Evolutionary conservation across 352 stramenopile genomes (phyloP), one percentile per base, ranked within the genome.

Genomic region (Phytophthora quininea): DNA sequence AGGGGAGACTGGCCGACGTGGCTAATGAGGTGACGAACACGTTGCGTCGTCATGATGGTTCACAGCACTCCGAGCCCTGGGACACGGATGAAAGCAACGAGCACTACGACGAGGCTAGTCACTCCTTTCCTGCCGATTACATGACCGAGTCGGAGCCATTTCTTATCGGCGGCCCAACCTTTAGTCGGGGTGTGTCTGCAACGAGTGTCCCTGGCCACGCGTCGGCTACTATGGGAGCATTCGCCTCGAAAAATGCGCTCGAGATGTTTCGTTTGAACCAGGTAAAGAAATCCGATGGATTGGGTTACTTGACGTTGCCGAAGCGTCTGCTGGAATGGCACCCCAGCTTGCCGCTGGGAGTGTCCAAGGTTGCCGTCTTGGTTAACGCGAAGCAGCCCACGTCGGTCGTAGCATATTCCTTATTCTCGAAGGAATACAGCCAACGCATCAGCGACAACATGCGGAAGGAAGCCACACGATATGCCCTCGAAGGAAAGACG

Each of bases 391-490:
- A 79, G 3, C 84, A 96, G 60, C 89, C 88, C 4, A 96, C 89
- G 31, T 96, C 89, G 4, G 82, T 95, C 9, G 87, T 95, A 10
- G 89, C 89, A 6, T 96, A 93, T 45, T 95, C 88, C 29, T 66
- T 96, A 10, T 94, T 87, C 56, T 96, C 89, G 12, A 88, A 89
- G 35, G 72, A 87, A 53, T 95, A 96, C 72, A 91, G 74, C 12
- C 81, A 88, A 31, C 85, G 77, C 48, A 74, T 95, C 19, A 92
- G 90, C 53, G 75, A 80, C 29, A 93, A 89, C 54, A 90, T 95
- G 49, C 79, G 74, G 42, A 77, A 77, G 12, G 55, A 92, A 80
- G 53, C 64, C 35, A 69, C 58, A 9, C 54, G 81, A 82, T 71
- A 67, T 59, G 51, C 79, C 74, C 48, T 74, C 37, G 55, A 69